Conservation (phyloP, 2,329 filamentous ascomycete species). For the Rachicladosporium sp. region DNA sequence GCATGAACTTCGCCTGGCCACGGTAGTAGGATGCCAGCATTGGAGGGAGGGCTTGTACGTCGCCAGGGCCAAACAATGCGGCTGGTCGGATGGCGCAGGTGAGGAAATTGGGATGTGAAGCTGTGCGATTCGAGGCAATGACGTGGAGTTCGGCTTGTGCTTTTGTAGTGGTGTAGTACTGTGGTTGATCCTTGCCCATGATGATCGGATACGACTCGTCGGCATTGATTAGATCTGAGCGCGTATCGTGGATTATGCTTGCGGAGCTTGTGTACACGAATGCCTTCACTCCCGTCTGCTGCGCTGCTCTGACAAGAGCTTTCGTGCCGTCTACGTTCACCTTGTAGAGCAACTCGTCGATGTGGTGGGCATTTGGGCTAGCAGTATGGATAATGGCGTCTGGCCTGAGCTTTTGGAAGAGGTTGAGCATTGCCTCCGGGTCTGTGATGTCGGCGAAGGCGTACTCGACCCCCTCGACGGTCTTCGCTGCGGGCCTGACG, state of each 20-base stretch:
- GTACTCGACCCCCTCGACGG: constrained; percentile 33
- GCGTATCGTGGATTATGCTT: constrained; percentile 35
- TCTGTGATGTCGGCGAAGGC: constrained; percentile 40
- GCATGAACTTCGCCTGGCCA: constrained; percentile 38
- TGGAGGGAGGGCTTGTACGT: constrained; percentile 34
- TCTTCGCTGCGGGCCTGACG: constrained; percentile 30
- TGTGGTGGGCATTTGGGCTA: constrained; percentile 25
- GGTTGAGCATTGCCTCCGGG: constrained; percentile 25
- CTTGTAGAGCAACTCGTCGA: constrained; percentile 32
- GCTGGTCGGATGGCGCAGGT: constrained; percentile 39
- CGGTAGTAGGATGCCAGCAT: constrained; percentile 33
- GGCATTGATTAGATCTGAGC: constrained; percentile 35
- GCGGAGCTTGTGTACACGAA: constrained; percentile 43
- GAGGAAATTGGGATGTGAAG: constrained; percentile 30
- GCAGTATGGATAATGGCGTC: constrained; percentile 40
- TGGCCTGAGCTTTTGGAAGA: constrained; percentile 33
- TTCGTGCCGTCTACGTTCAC: constrained; percentile 42
- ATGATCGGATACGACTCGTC: constrained; percentile 37
- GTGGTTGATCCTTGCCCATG: constrained; percentile 34
- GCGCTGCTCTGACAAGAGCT: constrained; percentile 34
- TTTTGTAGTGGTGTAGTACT: constrained; percentile 41
- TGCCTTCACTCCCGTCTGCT: constrained; percentile 37
- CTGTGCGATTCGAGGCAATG: constrained; percentile 35
- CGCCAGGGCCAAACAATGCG: constrained; percentile 40
- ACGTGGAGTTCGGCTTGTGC: constrained; percentile 36